Evolutionary conservation across 441 rosid genomes (phyloP), one percentile per base, ranked within the genome.

Genomic region (Populus hybrid): DNA sequence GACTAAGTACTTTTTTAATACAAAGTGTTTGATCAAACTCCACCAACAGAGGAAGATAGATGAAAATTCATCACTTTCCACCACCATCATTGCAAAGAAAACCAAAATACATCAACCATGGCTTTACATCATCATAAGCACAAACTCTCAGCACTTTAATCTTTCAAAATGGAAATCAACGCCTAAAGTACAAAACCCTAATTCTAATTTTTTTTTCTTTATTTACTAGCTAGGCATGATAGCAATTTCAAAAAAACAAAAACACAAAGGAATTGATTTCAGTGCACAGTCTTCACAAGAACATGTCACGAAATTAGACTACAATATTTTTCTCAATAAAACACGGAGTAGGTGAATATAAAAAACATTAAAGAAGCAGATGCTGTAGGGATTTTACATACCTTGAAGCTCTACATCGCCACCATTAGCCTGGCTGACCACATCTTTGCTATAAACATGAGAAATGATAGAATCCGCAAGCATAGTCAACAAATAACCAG

Each of bases 401-500:
- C 95, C 93, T 88, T 87, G 91, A 82, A 70, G 78, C 83, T 88
- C 91, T 34, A 86, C 19, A 76, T 89, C 95, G 18, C 16, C 57
- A 9, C 77, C 85, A 80, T 75, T 70, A 66, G 42, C 50, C 8
- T 5, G 75, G 19, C 63, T 46, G 59, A 46, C 80, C 28, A 46
- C 19, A 12, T 71, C 68, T 79, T 86, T 91, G n/a, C 86, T 80
- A 80, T 85, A 86, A n/a, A 90, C 83, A 81, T 85, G 72, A 78
- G 86, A 76, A 69, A 94, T 75, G 40, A 83, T 75, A 68, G 85
- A 89, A 80, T 94, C 97, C 78, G 93, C 94, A 23, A 90, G 80
- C 97, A 89, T 90, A 19, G 94, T 94, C 57, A 94, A 23, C 85
- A 91, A 76, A 78, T 86, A 94, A 19, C 97, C 97, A 81, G 83